Base-by-base conservation (phyloP, 1,284 basidiomycete genomes). In the Tilletia indica region DNA sequence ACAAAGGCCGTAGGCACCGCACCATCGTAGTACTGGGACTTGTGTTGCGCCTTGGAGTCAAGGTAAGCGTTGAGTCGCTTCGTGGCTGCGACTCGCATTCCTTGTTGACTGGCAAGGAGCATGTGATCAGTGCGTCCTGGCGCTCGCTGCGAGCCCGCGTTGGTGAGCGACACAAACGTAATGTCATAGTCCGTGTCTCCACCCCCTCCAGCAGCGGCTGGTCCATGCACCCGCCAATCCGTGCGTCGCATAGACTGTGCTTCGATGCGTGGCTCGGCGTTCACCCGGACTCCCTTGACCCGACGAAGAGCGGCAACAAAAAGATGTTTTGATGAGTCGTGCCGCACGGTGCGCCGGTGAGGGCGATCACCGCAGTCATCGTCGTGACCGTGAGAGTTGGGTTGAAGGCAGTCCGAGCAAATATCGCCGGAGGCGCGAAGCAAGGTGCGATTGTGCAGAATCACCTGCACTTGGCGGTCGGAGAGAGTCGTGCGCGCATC, bases 281-380 rank as follows among this genome's bases (percentile, higher is more conserved):
- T 54, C 25, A 19, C 51, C 4, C 4, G 4, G 19, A 19, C 25
- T 4, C 51, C 51, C 25, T 54, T 54, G 51, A 54, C 16, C 4
- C 51, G 51, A 54, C 51, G 51, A 54, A 54, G 4, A 6, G 51
- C 51, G 25, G 51, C 51, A 54, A 54, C 51, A 54, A 54, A 31
- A 31, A 54, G 51, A 31, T 54, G 25, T 54, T 54, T 54, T 5
- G 25, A n/a, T 54, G 51, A n/a, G 25, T 54, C 51, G 51, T 54
- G 51, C 51, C 51, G 51, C 51, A 54, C 51, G 16, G 51, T n/a
- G n/a, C n/a, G n/a, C n/a, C n/a, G n/a, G n/a, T n/a, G n/a, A n/a
- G n/a, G n/a, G n/a, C n/a, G n/a, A 54, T 54, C 51, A 54, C 51
- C 16, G 51, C 51, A 54, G 51, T 54, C 51, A 54, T 54, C 51